Conservation (phyloP, 306 rosid species). For the Quercus alba region DNA sequence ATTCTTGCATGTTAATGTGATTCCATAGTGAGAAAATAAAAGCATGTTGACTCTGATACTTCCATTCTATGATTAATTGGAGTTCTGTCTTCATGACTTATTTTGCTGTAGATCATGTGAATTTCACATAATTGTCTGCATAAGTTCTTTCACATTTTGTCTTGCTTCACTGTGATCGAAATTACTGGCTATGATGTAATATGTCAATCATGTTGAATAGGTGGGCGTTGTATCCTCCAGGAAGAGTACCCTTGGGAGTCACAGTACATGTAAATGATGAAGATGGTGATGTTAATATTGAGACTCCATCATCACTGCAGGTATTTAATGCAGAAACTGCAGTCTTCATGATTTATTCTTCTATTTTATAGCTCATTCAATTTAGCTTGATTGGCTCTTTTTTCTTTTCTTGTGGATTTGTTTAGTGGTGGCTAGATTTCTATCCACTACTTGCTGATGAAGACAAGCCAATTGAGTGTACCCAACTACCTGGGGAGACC, state of each 20-base stretch:
- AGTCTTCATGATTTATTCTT: slow-evolving; percentile 14
- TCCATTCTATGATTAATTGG: background rate
- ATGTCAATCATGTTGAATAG: slow-evolving; percentile 44
- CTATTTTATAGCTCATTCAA: slow-evolving; percentile 5
- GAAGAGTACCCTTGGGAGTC: slow-evolving; percentile 92
- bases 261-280: slow-evolving; percentile 91
- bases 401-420: slow-evolving; percentile 24
- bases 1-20: slow-evolving; percentile 4
- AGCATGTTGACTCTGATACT: background rate
- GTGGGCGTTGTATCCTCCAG: slow-evolving; percentile 99
- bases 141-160: background rate
- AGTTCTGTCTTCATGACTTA: slow-evolving; percentile 6
- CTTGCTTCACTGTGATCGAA: slow-evolving; percentile 5
- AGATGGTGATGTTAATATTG: slow-evolving; percentile 90
- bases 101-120: slow-evolving; percentile 13
- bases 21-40: background rate
- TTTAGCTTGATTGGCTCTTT: slow-evolving; percentile 7
- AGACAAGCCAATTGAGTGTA: slow-evolving; percentile 96
- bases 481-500: slow-evolving; percentile 97
- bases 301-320: slow-evolving; percentile 88
- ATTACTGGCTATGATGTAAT: slow-evolving; percentile 22
- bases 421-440: slow-evolving; percentile 97
- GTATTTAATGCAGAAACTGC: slow-evolving; percentile 35
- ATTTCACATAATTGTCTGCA: background rate
- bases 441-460: slow-evolving; percentile 98